These are phyloP conservation scores for Sungouiella blattae DNA, from an alignment of 805 yeast species.

Conservation along the genomic window DNA sequence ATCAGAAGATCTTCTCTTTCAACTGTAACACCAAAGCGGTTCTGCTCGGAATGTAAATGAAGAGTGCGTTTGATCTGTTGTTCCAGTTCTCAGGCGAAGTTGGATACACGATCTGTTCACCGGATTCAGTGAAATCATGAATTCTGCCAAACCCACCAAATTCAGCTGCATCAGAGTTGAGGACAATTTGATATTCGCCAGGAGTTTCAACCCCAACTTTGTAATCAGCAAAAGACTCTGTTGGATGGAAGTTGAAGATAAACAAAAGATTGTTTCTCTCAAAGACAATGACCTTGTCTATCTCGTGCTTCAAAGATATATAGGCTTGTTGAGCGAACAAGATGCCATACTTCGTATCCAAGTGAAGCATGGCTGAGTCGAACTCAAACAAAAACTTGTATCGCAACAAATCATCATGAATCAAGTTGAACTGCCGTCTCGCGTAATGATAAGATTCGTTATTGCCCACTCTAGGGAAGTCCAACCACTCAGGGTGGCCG, in stretches of 20 bases:
- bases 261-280: constrained; percentile 74
- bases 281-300: constrained; percentile 83
- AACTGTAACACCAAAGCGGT: constrained; percentile 40
- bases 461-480: constrained; percentile 91
- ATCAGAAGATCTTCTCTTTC: constrained; percentile 26
- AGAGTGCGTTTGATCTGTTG: constrained; percentile 67
- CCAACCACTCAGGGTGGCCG: constrained; percentile 99
- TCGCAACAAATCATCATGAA: constrained; percentile 74
- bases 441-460: constrained; percentile 89
- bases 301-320: constrained; percentile 82
- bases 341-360: constrained; percentile 72
- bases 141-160: constrained; percentile 84
- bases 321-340: constrained; percentile 69
- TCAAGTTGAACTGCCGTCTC: constrained; percentile 87
- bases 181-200: constrained; percentile 70
- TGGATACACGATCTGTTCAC: constrained; percentile 46
- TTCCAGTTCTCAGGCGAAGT: constrained; percentile 83
- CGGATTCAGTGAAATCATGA: constrained; percentile 26
- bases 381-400: constrained; percentile 77
- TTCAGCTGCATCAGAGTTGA: constrained; percentile 66
- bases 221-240: constrained; percentile 78
- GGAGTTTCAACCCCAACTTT: constrained; percentile 82
- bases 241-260: constrained; percentile 87
- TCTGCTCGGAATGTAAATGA: constrained; percentile 80
- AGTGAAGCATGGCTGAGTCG: constrained; percentile 78